Base-by-base conservation (phyloP, 2,329 filamentous ascomycete genomes). In the Geosmithia putterillii region DNA sequence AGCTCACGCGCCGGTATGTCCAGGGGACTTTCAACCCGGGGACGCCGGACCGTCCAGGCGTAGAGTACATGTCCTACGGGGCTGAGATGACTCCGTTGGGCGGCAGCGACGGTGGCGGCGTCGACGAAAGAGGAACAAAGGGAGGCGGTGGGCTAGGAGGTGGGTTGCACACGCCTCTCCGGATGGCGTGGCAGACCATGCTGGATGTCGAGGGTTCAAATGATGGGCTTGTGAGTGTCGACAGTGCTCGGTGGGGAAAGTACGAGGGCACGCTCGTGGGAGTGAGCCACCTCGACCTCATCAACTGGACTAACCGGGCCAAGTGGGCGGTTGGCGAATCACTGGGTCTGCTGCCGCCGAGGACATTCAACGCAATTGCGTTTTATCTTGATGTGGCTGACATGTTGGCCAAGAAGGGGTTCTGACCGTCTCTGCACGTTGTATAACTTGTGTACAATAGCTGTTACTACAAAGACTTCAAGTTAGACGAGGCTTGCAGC, bases 401-500 rank as follows among this genome's bases (percentile, higher is more conserved):
- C 53, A 86, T 84, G 81, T 62, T 86, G 41, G 79, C 82, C 2
- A 81, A 79, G 52, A 80, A 86, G 54, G 79, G 75, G 2, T 47
- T 65, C 17, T 67, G 47, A 25, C 5, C 9, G 36, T n/a, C n/a
- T n/a, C n/a, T n/a, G n/a, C n/a, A n/a, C n/a, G 7, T 37, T n/a
- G 35, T 37, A 19, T 37, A 19, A n/a, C n/a, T n/a, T n/a, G n/a
- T n/a, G n/a, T n/a, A n/a, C n/a, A n/a, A n/a, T n/a, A n/a, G n/a
- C n/a, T n/a, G n/a, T n/a, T n/a, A n/a, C n/a, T n/a, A n/a, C n/a
- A n/a, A n/a, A n/a, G n/a, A n/a, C n/a, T n/a, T n/a, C n/a, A n/a
- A n/a, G n/a, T n/a, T n/a, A n/a, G n/a, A n/a, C n/a, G n/a, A n/a
- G n/a, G n/a, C n/a, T n/a, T n/a, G n/a, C n/a, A n/a, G n/a, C n/a